These are phyloP conservation scores for Venturia carpophila DNA, from an alignment of 2,329 filamentous ascomycete genomes.

Conservation along the genomic window DNA sequence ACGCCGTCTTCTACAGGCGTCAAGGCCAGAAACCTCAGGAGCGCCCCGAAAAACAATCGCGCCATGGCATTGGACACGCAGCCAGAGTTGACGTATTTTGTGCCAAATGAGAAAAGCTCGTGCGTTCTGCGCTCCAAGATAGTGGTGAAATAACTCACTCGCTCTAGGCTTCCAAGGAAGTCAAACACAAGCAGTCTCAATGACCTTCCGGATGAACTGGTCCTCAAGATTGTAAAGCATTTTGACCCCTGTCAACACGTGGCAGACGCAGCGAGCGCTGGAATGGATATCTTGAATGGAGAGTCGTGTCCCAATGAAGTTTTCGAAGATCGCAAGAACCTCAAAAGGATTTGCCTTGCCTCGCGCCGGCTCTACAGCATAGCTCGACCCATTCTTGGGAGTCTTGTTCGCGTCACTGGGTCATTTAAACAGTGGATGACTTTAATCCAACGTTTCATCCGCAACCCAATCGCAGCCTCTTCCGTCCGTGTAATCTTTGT, in stretches of 20 bases:
- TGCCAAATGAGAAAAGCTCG: not conserved
- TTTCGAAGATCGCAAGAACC: not conserved
- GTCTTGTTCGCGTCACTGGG: not conserved
- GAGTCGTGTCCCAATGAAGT: not conserved
- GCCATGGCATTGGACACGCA: not conserved
- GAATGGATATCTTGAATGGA: not conserved
- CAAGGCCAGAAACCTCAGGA: not conserved
- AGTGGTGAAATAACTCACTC: no score
- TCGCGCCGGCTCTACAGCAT: not conserved
- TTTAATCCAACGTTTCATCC: conserved; percentile 3
- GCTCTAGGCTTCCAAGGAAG: not conserved
- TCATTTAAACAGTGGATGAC: not conserved
- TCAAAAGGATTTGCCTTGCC: not conserved
- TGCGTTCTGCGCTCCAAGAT: not conserved
- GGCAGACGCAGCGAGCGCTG: not conserved
- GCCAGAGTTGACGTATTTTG: not conserved
- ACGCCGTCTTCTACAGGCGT: not conserved
- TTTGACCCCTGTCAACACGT: conserved; percentile 7
- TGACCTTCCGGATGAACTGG: conserved; percentile 7
- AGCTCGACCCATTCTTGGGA: not conserved
- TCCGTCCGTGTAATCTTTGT: conserved; percentile 1
- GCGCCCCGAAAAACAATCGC: not conserved
- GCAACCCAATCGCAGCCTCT: conserved; percentile 9
- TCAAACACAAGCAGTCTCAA: not conserved
- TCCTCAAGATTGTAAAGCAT: conserved; percentile 7